Conservation (phyloP, 1,284 basidiomycete genomes). For the Rhodofomes roseus region DNA sequence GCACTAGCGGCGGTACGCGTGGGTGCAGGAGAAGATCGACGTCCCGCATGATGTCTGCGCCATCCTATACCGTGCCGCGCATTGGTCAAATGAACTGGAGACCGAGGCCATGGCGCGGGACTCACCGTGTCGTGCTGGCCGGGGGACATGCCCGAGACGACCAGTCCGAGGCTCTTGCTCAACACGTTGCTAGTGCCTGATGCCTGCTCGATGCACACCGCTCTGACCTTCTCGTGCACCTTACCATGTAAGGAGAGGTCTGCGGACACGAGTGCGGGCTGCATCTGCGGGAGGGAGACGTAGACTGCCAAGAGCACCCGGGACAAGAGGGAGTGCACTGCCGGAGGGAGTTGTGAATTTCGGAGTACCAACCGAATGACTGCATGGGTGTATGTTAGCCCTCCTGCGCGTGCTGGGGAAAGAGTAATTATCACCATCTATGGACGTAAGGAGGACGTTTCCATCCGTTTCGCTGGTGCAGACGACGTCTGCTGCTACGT, state of each 20-base stretch:
- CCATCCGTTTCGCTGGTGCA: slow-evolving; percentile 50
- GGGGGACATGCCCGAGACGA: slow-evolving; percentile 24
- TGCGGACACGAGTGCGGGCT: slow-evolving; percentile 51
- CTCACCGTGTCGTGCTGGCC: slow-evolving; percentile 15
- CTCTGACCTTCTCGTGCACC: slow-evolving; percentile 43
- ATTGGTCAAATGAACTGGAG: neutral
- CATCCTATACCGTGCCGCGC: slow-evolving; percentile 6
- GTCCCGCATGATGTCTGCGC: slow-evolving; percentile 31
- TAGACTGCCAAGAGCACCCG: slow-evolving; percentile 57
- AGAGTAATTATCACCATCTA: slow-evolving; percentile 51
- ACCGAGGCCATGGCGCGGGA: neutral
- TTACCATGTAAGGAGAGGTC: slow-evolving; percentile 45
- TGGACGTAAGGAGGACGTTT: slow-evolving; percentile 48
- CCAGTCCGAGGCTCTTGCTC: slow-evolving; percentile 55
- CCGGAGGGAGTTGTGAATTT: slow-evolving; percentile 45
- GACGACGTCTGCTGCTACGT: slow-evolving; percentile 43
- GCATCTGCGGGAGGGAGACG: slow-evolving; percentile 51
- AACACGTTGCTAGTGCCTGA: slow-evolving; percentile 52
- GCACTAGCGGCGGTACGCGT: slow-evolving; percentile 69
- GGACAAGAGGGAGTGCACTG: slow-evolving; percentile 54
- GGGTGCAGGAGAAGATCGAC: slow-evolving; percentile 71
- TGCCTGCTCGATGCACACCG: slow-evolving; percentile 43
- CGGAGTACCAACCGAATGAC: slow-evolving; percentile 47
- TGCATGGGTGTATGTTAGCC: slow-evolving; percentile 21
- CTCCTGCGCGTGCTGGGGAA: neutral